Conservation (phyloP, 345 rosid species). For the Gossypium mustelinum region DNA sequence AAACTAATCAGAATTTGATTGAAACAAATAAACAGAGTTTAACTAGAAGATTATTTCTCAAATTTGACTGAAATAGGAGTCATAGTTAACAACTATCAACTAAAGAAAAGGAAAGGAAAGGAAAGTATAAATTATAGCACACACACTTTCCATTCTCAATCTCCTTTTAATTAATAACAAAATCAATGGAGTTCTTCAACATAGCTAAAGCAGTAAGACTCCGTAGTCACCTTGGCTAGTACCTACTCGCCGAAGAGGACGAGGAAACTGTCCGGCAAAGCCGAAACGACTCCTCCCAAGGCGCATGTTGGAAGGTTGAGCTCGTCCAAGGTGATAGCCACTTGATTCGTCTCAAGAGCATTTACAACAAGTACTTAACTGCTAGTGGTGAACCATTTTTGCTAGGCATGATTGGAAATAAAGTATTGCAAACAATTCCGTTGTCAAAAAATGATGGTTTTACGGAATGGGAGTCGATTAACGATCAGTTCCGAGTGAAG, state of each 20-base stretch:
- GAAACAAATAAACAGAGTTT: too few relatives aligned
- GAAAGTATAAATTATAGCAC: background rate
- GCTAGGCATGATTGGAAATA: conserved; percentile 62
- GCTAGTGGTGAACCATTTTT: conserved; percentile 62
- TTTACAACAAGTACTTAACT: conserved; percentile 64
- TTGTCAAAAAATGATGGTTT: conserved; percentile 46
- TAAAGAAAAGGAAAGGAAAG: background rate
- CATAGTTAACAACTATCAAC: background rate
- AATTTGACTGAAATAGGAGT: too few relatives aligned
- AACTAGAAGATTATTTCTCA: too few relatives aligned
- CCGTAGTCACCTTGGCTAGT: conserved; percentile 80
- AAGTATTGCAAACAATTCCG: conserved; percentile 46
- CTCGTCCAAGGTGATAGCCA: conserved; percentile 23
- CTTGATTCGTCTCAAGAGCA: conserved; percentile 51
- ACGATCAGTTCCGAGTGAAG: conserved; percentile 50
- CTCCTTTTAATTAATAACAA: background rate
- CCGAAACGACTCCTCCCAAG: conserved; percentile 44
- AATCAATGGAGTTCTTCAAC: conserved; percentile 57
- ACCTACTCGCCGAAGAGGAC: conserved; percentile 57
- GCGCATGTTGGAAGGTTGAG: conserved; percentile 68
- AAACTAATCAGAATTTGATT: too few relatives aligned
- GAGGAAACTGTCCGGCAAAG: conserved; percentile 59
- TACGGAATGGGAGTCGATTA: conserved; percentile 58
- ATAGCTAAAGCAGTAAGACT: conserved; percentile 61
- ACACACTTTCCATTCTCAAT: background rate